Evolutionary conservation across 1,139 yeast species (phyloP).

Genomic region (Diutina pseudorugosa): DNA sequence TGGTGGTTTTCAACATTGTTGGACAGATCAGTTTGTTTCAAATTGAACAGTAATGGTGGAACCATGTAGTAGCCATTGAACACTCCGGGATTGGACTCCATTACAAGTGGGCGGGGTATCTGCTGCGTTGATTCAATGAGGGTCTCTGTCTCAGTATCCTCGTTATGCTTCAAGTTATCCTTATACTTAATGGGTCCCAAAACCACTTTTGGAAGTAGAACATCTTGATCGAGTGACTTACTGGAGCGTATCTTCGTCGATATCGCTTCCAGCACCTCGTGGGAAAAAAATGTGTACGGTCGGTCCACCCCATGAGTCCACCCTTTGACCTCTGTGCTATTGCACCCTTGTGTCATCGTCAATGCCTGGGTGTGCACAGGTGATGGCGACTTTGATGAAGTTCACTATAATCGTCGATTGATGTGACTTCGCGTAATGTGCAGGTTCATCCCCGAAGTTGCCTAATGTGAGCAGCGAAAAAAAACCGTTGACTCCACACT

Average conservation of each 20-base stretch:
- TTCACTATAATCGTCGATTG: not conserved
- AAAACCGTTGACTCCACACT: too few species aligned
- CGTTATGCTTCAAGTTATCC: not conserved
- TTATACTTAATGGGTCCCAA: not conserved
- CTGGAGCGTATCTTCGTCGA: not conserved
- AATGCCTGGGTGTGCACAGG: not conserved
- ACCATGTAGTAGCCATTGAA: conserved; percentile 5
- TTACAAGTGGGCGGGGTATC: not conserved
- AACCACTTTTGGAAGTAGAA: conserved; percentile 1
- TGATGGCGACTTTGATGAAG: not conserved
- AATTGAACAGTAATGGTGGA: not conserved
- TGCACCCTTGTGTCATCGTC: not conserved
- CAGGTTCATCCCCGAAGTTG: not conserved
- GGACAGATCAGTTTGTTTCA: conserved; percentile 5
- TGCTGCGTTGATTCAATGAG: not conserved
- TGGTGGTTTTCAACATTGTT: conserved; percentile 5
- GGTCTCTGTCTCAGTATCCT: not conserved
- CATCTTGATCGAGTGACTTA: not conserved
- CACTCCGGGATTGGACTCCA: not conserved
- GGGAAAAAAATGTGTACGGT: not conserved
- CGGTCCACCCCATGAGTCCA: conserved; percentile 1
- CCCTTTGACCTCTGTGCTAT: not conserved
- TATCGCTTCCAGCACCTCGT: not conserved
- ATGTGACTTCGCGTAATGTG: not conserved
- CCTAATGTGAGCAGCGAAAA: not conserved